Evolutionary conservation across 176 grass and related monocot species (phyloP), one percentile per base, ranked within the genome.

Genomic region (Echinochloa phyllopogon): DNA sequence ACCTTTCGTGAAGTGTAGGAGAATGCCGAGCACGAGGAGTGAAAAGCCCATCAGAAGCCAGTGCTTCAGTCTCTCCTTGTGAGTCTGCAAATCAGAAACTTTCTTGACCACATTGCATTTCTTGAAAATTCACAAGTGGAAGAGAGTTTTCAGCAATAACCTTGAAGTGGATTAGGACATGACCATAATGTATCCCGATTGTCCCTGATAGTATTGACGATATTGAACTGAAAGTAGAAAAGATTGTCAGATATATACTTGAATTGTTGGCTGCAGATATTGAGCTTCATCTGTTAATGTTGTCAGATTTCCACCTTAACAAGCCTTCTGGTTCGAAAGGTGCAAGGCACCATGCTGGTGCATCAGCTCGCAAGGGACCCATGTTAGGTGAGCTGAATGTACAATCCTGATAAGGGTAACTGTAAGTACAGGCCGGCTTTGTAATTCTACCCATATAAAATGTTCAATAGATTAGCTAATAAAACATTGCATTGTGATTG

Each of bases 1-100:
- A 95, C 90, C 93, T 23, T 95, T 87, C 56, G 93, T 78, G 69
- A 90, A 95, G 82, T 95, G 93, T 53, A 95, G 79, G 76, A 95
- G 43, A 43, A 95, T 83, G 65, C 78, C 87, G 5, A 91, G 47
- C 41, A 71, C 47, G 20, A 95, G 79, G 79, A 95, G 90, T 5
- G 83, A 64, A 67, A 90, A 72, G 5, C 85, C 93, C 70, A 84
- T 78, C 6, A 87, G 21, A 82, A 95, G 76, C 93, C 90, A 95
- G 10, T 90, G 88, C 67, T 83, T 95, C 80, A 95, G 79, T 43
- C 90, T 90, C 78, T 92, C 79, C 40, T 79, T 74, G 70, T 95
- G 93, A 52, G 63, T 77, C 90, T 92, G 51, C 41, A 79, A 75
- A 79, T 9, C 3, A 87, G 41, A 61, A 53, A 79, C 10, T 78